A percentile compares a stretch with the other conserved stretches of the same genome.
Evolutionary conservation across 768 basidiomycete species (phyloP).

Genomic region (Podaxis rugospora): DNA sequence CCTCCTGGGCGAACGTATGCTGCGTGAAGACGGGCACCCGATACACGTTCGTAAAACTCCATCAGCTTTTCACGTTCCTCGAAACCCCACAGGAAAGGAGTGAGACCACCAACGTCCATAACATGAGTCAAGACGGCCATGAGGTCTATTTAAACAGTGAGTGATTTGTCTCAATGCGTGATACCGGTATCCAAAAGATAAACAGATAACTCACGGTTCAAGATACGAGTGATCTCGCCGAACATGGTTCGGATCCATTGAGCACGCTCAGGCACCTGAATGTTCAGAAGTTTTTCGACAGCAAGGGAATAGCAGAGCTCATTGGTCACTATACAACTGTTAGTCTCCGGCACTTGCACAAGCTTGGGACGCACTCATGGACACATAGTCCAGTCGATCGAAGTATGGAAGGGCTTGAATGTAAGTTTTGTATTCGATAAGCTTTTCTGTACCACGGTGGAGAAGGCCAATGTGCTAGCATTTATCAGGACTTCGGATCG

Average conservation of each 20-base stretch:
- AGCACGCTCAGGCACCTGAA: constrained; percentile 93
- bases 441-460: constrained; percentile 96
- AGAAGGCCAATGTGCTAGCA: constrained; percentile 87
- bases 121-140: constrained; percentile 97
- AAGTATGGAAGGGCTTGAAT: constrained; percentile 98
- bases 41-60: constrained; percentile 99
- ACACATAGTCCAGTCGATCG: constrained; percentile 98
- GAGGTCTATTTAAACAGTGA: constrained; percentile 56
- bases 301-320: constrained; percentile 96
- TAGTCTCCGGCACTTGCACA: neutral
- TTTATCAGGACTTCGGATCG: constrained; percentile 6
- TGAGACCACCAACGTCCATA: constrained; percentile 97
- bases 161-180: neutral
- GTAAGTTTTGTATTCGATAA: constrained; percentile 99
- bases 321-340: constrained; percentile 79
- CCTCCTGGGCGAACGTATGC: constrained; percentile 99
- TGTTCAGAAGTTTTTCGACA: constrained; percentile 96
- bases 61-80: constrained; percentile 99
- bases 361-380: constrained; percentile 75
- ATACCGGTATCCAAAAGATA: neutral
- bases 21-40: constrained; percentile 93
- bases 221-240: constrained; percentile 92
- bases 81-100: constrained; percentile 99
- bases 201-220: constrained; percentile 66
- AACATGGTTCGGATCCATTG: constrained; percentile 98